Conservation (phyloP, 1,284 basidiomycete species). For the Cystobasidiaceae sp. region DNA sequence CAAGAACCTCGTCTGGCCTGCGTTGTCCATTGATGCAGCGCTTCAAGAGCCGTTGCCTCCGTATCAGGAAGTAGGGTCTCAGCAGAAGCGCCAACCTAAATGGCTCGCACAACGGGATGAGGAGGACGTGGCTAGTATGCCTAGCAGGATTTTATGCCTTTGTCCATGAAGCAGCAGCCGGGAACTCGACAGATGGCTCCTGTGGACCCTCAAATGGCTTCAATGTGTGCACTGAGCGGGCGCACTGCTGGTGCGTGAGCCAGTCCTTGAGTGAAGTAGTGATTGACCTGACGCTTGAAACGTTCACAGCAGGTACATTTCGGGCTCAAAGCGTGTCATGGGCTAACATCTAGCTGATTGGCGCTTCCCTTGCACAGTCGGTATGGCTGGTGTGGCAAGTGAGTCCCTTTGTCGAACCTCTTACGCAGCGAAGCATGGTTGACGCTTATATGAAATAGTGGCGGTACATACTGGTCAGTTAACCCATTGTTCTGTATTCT, state of each 20-base stretch:
- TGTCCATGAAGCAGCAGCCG: background rate
- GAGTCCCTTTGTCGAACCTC: background rate
- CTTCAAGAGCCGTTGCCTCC: too few relatives aligned
- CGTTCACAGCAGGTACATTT: background rate
- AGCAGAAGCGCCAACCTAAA: too few relatives aligned
- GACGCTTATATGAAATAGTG: background rate
- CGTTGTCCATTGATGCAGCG: too few relatives aligned
- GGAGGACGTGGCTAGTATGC: background rate
- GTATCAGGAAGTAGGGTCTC: too few relatives aligned
- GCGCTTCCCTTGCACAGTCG: background rate
- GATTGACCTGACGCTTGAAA: background rate
- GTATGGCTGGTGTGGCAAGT: constrained; percentile 16
- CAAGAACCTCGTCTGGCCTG: too few relatives aligned
- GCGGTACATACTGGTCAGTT: constrained; percentile 4
- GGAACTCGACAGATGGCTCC: constrained; percentile 11
- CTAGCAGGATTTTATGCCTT: background rate
- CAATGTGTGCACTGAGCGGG: background rate
- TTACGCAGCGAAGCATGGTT: background rate
- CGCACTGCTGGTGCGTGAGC: constrained; percentile 6
- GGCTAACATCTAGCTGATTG: background rate
- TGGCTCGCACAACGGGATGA: too few relatives aligned
- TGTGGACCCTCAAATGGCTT: constrained; percentile 1
- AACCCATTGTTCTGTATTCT: background rate
- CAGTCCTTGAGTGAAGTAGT: background rate
- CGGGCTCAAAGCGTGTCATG: too few relatives aligned